Percentiles rank a stretch among this genome's conserved stretches.
Conservation (phyloP, 1,139 yeast genomes). For the Wickerhamomyces sp. region DNA sequence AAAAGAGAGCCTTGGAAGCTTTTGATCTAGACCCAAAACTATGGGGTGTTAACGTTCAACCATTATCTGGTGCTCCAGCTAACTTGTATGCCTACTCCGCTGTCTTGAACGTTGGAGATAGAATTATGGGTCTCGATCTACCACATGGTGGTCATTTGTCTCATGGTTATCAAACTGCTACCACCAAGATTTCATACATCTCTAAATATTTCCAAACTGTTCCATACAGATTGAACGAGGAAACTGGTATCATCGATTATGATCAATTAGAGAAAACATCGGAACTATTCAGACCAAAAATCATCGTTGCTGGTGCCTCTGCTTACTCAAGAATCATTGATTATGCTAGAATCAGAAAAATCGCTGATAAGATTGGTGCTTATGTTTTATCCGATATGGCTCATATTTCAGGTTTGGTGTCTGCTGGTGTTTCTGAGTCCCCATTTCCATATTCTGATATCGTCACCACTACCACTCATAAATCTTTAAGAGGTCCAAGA, state of each 20-base stretch:
- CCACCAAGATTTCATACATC: slow-evolving; percentile 82
- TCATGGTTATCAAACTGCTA: slow-evolving; percentile 90
- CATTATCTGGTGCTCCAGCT: slow-evolving; percentile 95
- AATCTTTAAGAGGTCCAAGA: slow-evolving; percentile 96
- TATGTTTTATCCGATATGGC: slow-evolving; percentile 94
- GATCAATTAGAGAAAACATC: slow-evolving; percentile 85
- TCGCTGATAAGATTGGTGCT: slow-evolving; percentile 92
- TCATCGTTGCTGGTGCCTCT: slow-evolving; percentile 94
- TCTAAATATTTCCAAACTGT: slow-evolving; percentile 95
- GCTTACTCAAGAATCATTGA: slow-evolving; percentile 92
- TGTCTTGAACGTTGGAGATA: slow-evolving; percentile 84
- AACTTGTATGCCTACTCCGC: slow-evolving; percentile 91
- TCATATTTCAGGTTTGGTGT: slow-evolving; percentile 89
- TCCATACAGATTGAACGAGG: slow-evolving; percentile 87
- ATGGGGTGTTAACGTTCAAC: slow-evolving; percentile 97
- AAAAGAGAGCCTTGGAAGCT: slow-evolving; percentile 85
- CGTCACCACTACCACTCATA: slow-evolving; percentile 96
- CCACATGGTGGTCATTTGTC: slow-evolving; percentile 98
- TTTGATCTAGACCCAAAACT: slow-evolving; percentile 66
- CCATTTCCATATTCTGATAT: slow-evolving; percentile 95
- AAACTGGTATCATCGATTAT: slow-evolving; percentile 88
- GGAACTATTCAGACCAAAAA: slow-evolving; percentile 83
- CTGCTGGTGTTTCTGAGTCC: slow-evolving; percentile 88
- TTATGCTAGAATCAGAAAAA: slow-evolving; percentile 81
- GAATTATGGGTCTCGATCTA: slow-evolving; percentile 92